These are phyloP conservation scores for Allomyces macrogynus DNA, from an alignment of 192 early-diverging fungal genomes.

Conservation along the genomic window DNA sequence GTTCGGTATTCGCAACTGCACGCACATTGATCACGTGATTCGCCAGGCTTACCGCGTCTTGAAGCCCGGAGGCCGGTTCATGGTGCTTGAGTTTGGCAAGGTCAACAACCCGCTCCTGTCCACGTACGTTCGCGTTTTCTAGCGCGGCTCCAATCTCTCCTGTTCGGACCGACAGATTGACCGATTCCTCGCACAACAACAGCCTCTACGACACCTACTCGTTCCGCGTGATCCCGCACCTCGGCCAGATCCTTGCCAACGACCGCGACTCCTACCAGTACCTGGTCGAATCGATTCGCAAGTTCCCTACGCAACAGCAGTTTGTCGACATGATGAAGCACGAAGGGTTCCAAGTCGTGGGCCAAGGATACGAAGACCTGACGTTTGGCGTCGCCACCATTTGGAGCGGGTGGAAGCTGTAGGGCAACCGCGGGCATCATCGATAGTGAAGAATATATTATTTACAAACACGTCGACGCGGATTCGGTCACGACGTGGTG, in stretches of 20 bases:
- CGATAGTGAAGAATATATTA: too few species aligned
- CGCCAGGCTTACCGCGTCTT: slow-evolving; percentile 80
- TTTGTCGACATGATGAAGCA: slow-evolving; percentile 82
- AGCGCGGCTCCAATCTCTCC: too few species aligned
- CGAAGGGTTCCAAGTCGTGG: slow-evolving; percentile 74
- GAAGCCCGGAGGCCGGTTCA: slow-evolving; percentile 88
- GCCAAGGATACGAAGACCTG: slow-evolving; percentile 76
- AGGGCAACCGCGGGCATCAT: too few species aligned
- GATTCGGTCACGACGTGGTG: too few species aligned
- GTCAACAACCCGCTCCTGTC: slow-evolving; percentile 73
- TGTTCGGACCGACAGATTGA: too few species aligned
- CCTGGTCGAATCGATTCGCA: slow-evolving; percentile 86
- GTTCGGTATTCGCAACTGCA: slow-evolving; percentile 96
- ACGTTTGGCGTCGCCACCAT: slow-evolving; percentile 96
- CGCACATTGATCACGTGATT: slow-evolving; percentile 71
- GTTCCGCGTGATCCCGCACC: slow-evolving; percentile 74
- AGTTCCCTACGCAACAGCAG: slow-evolving; percentile 71
- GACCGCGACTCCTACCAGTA: slow-evolving; percentile 91
- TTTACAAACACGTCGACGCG: too few species aligned
- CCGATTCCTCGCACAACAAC: not conserved
- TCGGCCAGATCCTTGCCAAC: slow-evolving; percentile 70
- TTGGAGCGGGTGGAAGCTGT: slow-evolving; percentile 86
- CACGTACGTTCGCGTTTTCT: slow-evolving; percentile 22
- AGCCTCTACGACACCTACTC: slow-evolving; percentile 80
- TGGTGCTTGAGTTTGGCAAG: slow-evolving; percentile 80